These are phyloP conservation scores for Camelina laxa DNA, from an alignment of 345 rosid genomes.

Conservation along the genomic window DNA sequence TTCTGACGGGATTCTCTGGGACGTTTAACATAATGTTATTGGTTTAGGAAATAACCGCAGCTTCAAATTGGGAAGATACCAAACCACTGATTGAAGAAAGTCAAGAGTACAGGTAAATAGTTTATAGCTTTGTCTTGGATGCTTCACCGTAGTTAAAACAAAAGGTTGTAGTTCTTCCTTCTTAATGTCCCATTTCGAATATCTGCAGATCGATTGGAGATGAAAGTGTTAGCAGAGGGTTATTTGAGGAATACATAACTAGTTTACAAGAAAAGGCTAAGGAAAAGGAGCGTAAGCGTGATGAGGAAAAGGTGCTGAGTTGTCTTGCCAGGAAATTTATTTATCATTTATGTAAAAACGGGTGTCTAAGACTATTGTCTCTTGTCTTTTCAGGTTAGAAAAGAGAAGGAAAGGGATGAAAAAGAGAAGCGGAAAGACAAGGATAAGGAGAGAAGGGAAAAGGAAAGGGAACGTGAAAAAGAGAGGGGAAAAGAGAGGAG, in stretches of 20 bases:
- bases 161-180: not conserved
- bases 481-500: constrained; percentile 78
- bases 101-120: constrained; percentile 72
- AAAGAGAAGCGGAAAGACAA: constrained; percentile 67
- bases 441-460: constrained; percentile 71
- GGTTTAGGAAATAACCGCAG: constrained; percentile 71
- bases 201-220: constrained; percentile 70
- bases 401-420: constrained; percentile 62
- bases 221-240: constrained; percentile 65
- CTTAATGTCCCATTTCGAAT: constrained; percentile 16
- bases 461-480: constrained; percentile 79
- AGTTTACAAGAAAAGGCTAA: constrained; percentile 83
- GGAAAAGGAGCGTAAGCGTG: constrained; percentile 94
- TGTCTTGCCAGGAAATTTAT: not conserved
- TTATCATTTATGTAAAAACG: not conserved
- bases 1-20: constrained; percentile 5
- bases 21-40: constrained; percentile 2
- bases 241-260: constrained; percentile 78
- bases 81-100: constrained; percentile 76
- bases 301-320: constrained; percentile 82
- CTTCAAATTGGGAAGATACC: constrained; percentile 88
- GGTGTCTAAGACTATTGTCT: constrained; percentile 8
- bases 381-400: constrained; percentile 60
- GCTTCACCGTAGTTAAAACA: not conserved
- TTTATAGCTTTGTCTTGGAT: constrained; percentile 8